Conservation (phyloP, 2,329 filamentous ascomycete genomes). For the Clathrospora elynae region DNA sequence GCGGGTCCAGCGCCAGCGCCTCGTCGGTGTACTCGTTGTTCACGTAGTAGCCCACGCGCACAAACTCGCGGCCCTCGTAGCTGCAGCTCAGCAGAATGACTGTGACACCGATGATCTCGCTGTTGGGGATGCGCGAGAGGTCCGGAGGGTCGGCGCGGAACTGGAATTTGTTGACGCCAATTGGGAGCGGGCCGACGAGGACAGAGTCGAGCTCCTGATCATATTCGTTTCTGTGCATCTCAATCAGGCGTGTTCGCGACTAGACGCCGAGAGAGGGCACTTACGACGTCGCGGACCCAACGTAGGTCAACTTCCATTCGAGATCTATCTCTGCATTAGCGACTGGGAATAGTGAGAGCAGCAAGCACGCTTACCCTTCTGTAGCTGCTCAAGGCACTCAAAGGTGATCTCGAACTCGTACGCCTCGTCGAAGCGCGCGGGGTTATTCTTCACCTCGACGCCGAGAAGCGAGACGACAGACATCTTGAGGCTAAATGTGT, state of each 20-base stretch:
- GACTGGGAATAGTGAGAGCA: not conserved
- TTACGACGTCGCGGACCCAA: constrained; percentile 96
- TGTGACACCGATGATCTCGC: constrained; percentile 94
- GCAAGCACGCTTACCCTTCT: constrained; percentile 70
- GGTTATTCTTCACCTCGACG: constrained; percentile 96
- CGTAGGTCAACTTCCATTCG: constrained; percentile 99
- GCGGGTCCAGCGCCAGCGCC: constrained; percentile 85
- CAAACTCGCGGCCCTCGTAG: constrained; percentile 95
- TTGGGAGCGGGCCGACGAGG: constrained; percentile 94
- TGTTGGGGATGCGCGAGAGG: constrained; percentile 86
- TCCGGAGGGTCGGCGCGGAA: constrained; percentile 95
- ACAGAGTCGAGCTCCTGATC: constrained; percentile 98
- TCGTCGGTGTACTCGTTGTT: constrained; percentile 98
- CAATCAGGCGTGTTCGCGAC: constrained; percentile 13
- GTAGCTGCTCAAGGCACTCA: constrained; percentile 90
- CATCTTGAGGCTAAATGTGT: constrained; percentile 62
- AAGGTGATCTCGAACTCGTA: constrained; percentile 99
- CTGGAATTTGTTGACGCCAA: constrained; percentile 97
- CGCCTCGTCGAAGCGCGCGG: constrained; percentile 86
- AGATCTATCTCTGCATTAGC: constrained; percentile 67
- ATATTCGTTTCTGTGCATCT: constrained; percentile 75
- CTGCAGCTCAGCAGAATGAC: constrained; percentile 95
- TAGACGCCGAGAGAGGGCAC: constrained; percentile 45
- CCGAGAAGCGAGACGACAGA: constrained; percentile 95
- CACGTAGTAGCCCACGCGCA: constrained; percentile 98